phyloP scores from a whole-genome alignment of 1,284 basidiomycete genomes.

The Ganoderma sinense region DNA sequence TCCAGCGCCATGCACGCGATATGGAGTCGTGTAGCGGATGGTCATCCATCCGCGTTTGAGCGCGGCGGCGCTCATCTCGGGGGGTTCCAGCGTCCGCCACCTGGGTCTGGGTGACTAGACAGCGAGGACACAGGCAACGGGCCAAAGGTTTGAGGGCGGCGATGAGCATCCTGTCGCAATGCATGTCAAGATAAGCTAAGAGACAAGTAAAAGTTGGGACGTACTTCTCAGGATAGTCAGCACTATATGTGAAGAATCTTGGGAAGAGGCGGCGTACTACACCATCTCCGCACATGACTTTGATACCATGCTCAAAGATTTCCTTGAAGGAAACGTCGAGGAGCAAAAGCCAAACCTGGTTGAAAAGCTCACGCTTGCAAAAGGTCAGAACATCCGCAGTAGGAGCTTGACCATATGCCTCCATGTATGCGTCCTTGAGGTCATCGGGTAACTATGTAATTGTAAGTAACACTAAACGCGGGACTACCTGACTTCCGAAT shows the following conservation, averaged over 20 bases:
- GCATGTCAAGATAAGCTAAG: constrained; percentile 32
- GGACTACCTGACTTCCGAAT: too few relatives aligned
- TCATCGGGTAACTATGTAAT: constrained; percentile 32
- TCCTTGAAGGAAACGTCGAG: constrained; percentile 34
- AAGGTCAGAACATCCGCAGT: constrained; percentile 25
- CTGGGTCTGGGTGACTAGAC: constrained; percentile 28
- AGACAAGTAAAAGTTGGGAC: constrained; percentile 15
- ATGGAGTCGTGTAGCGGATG: neutral
- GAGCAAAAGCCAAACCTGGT: constrained; percentile 30
- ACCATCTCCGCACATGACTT: constrained; percentile 35
- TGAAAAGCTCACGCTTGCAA: constrained; percentile 34
- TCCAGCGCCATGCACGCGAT: neutral
- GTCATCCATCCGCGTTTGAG: constrained; percentile 9
- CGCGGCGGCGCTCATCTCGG: constrained; percentile 6
- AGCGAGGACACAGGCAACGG: constrained; percentile 40
- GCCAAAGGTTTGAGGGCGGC: constrained; percentile 29
- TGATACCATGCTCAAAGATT: constrained; percentile 36
- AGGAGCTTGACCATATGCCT: constrained; percentile 23
- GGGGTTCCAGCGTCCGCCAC: constrained; percentile 22
- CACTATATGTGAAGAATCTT: constrained; percentile 38
- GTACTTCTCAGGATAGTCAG: constrained; percentile 43
- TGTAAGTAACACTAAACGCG: too few relatives aligned
- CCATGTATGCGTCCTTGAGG: constrained; percentile 36
- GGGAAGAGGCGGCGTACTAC: constrained; percentile 31
- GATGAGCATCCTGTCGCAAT: constrained; percentile 15